Base-by-base conservation (phyloP, 345 rosid genomes). In the Geranium rotundifolium region DNA sequence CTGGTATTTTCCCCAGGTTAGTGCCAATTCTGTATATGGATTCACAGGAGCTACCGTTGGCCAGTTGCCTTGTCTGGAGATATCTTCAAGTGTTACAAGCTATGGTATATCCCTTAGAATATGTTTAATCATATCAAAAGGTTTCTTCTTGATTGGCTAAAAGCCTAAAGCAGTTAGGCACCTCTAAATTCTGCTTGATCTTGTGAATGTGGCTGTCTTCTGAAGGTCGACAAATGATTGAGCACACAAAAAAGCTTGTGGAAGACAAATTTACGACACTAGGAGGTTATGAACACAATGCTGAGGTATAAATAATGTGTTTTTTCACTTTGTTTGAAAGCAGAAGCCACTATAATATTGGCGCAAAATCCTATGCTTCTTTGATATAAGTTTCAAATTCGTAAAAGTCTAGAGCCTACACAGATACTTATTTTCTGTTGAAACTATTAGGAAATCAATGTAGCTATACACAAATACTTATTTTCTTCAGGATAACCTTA, bases 31-130 rank as follows among this genome's bases (percentile, higher is more conserved):
- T 58, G 99, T 90, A 1, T 93, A 90, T 69, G 99, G 99, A 63
- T 93, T 93, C 77, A 93, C 99, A 2, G 99, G 97, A 73, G 97
- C 97, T 73, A 90, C 95, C 68, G 70, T 82, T 76, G 96, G 82
- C 75, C 97, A 90, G 75, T 82, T 90, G 63, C 99, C 99, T 10
- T 93, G 99, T 74, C 61, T 90, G 31, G 96, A 88, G 81, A 93
- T 93, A 76, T 93, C 99, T 34, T 93, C 99, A 55, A 93, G 99
- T 63, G 96, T 93, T 64, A 93, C 99, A 56, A 93, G 99, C 82
- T 93, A 90, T 82, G 96, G 97, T 93, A 88, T 68, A 68, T 65
- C n/a, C 59, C 52, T 29, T 14, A 59, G 49, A 17, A 15, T 20
- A 39, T 29, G 13, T 16, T 56, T 41, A 13, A 34, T 13, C 52